Evolutionary conservation across 495 filamentous ascomycete genomes (phyloP).

Genomic region (Xylaria palmicola): DNA sequence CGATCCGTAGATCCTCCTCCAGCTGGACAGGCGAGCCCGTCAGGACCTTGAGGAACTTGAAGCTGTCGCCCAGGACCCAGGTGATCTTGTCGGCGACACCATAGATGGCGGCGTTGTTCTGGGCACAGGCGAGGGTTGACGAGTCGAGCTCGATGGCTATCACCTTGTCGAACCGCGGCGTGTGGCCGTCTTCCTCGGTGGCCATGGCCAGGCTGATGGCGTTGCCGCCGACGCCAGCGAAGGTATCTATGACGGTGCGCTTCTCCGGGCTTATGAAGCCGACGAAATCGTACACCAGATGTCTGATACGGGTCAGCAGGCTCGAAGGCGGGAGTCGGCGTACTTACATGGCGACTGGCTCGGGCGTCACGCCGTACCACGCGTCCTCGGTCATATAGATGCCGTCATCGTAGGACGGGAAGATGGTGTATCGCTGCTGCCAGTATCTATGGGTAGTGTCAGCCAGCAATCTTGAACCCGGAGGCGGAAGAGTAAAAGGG

Average conservation of each 20-base stretch:
- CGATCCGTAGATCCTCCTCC: constrained; percentile 36
- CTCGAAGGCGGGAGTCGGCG: neutral
- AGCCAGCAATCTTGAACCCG: neutral
- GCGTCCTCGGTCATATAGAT: constrained; percentile 87
- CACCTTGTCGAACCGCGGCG: constrained; percentile 66
- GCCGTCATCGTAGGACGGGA: constrained; percentile 76
- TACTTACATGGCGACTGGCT: constrained; percentile 77
- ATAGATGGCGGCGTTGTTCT: constrained; percentile 88
- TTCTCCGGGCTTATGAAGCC: constrained; percentile 39
- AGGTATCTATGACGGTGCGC: constrained; percentile 74
- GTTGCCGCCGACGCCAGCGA: constrained; percentile 91
- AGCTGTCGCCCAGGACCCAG: constrained; percentile 82
- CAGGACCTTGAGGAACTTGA: constrained; percentile 48
- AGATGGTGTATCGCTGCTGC: constrained; percentile 80
- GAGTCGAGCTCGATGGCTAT: constrained; percentile 86
- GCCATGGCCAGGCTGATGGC: constrained; percentile 88
- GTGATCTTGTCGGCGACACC: constrained; percentile 76
- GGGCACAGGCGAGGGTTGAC: constrained; percentile 76
- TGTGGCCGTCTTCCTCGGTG: constrained; percentile 32
- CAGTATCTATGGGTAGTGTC: constrained; percentile 64
- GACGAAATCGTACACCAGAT: constrained; percentile 75
- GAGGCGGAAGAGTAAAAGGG: neutral
- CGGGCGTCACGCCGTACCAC: constrained; percentile 96
- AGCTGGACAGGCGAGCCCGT: constrained; percentile 24
- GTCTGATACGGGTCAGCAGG: constrained; percentile 43